These are phyloP conservation scores for Kluyveromyces marxianus DNA, from an alignment of 1,139 yeast genomes.

Conservation along the genomic window DNA sequence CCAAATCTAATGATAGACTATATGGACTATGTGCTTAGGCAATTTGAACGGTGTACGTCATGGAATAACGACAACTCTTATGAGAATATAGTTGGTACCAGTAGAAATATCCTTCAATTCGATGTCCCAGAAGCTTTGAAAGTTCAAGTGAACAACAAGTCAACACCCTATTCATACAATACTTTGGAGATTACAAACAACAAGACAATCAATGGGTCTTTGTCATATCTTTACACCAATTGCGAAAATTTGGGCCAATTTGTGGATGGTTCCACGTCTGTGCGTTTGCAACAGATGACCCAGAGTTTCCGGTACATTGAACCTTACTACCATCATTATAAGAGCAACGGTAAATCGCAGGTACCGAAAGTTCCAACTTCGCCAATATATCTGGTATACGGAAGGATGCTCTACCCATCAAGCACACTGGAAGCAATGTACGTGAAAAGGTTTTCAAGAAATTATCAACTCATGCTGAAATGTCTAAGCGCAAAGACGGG, in stretches of 20 bases:
- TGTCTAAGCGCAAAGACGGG: constrained; percentile 56
- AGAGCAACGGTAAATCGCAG: not conserved
- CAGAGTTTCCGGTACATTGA: constrained; percentile 66
- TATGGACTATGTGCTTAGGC: constrained; percentile 75
- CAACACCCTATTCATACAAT: constrained; percentile 66
- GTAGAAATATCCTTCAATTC: constrained; percentile 64
- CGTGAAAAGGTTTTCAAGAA: constrained; percentile 52
- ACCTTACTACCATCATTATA: constrained; percentile 30
- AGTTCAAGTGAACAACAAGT: constrained; percentile 62
- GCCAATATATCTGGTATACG: constrained; percentile 48
- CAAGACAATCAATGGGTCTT: constrained; percentile 68
- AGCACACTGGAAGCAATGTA: constrained; percentile 84
- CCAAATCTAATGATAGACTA: constrained; percentile 48
- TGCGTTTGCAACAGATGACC: constrained; percentile 65
- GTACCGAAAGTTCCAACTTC: constrained; percentile 3
- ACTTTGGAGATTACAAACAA: constrained; percentile 65
- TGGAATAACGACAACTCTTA: constrained; percentile 79
- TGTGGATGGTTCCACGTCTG: constrained; percentile 44
- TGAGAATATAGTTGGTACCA: constrained; percentile 63
- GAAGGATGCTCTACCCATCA: constrained; percentile 84
- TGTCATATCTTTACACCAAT: constrained; percentile 68
- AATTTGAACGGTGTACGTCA: constrained; percentile 58
- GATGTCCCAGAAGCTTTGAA: constrained; percentile 61
- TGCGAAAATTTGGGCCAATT: constrained; percentile 45
- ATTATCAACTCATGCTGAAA: constrained; percentile 56